phyloP scores from a whole-genome alignment of 257 asterid species.

The Anisodus acutangulus region DNA sequence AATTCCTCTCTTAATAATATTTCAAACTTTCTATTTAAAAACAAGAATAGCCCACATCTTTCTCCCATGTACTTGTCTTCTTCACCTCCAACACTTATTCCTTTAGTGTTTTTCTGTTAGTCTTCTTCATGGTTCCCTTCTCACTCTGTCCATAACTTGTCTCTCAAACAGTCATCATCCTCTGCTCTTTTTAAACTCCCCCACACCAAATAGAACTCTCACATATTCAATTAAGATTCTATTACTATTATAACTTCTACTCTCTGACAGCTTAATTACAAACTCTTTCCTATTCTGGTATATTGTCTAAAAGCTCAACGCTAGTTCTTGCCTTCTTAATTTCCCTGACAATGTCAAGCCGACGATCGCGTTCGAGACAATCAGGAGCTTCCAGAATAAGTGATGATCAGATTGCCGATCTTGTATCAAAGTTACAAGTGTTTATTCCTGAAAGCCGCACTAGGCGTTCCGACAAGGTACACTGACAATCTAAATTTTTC shows the following conservation, averaged over 20 bases:
- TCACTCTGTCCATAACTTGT: constrained; percentile 50
- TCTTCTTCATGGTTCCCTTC: constrained; percentile 37
- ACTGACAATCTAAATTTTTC: not conserved
- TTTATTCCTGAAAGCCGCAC: constrained; percentile 81
- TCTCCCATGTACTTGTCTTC: constrained; percentile 85
- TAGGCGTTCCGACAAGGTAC: constrained; percentile 79
- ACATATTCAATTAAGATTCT: not conserved
- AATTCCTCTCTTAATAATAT: not conserved
- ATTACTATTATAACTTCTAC: not conserved
- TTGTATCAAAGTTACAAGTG: constrained; percentile 73
- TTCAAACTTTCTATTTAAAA: constrained; percentile 43
- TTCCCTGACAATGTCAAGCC: constrained; percentile 68
- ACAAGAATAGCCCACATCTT: constrained; percentile 56
- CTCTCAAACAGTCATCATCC: constrained; percentile 31
- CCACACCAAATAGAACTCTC: not conserved
- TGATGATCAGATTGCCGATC: constrained; percentile 88
- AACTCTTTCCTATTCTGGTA: not conserved
- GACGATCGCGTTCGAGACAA: constrained; percentile 82
- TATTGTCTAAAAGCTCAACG: not conserved
- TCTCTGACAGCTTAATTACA: not conserved
- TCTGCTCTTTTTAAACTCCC: constrained; percentile 38
- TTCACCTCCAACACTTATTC: constrained; percentile 59
- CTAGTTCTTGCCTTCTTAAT: not conserved
- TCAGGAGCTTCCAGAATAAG: constrained; percentile 68
- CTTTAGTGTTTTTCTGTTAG: constrained; percentile 32